phyloP scores from a whole-genome alignment of 352 stramenopile species.

The Peronospora tabacina region DNA sequence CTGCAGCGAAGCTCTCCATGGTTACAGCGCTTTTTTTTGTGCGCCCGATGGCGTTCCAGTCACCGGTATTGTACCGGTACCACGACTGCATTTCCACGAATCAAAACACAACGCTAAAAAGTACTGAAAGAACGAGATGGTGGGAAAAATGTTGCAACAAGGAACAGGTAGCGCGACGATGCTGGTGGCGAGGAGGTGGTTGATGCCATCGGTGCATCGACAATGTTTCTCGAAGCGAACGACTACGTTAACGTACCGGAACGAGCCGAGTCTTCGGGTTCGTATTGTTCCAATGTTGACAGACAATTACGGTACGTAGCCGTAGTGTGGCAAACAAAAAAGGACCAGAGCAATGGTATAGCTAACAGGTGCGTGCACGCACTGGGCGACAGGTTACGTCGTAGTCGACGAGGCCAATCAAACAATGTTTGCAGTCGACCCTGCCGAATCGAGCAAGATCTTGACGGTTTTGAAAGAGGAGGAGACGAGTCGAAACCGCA shows the following conservation, averaged over 20 bases:
- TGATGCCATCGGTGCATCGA: background rate
- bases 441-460: slow-evolving; percentile 56
- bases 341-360: background rate
- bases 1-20: slow-evolving; percentile 81
- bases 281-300: slow-evolving; percentile 76
- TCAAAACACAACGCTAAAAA: too few species aligned
- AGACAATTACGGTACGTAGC: slow-evolving; percentile 66
- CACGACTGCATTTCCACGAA: too few species aligned
- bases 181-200: background rate
- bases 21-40: background rate
- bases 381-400: slow-evolving; percentile 42
- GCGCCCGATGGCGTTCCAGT: too few species aligned
- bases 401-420: slow-evolving; percentile 77
- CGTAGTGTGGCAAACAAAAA: too few species aligned
- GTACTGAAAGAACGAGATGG: too few species aligned
- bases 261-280: slow-evolving; percentile 73
- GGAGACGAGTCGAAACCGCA: slow-evolving; percentile 46
- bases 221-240: slow-evolving; percentile 4
- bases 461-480: slow-evolving; percentile 63
- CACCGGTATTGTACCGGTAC: background rate
- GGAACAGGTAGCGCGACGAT: background rate
- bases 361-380: background rate
- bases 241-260: slow-evolving; percentile 49
- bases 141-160: background rate
- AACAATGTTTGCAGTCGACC: slow-evolving; percentile 77